Conservation (phyloP, 331 rosid genomes). For the Spiraea crenata region DNA sequence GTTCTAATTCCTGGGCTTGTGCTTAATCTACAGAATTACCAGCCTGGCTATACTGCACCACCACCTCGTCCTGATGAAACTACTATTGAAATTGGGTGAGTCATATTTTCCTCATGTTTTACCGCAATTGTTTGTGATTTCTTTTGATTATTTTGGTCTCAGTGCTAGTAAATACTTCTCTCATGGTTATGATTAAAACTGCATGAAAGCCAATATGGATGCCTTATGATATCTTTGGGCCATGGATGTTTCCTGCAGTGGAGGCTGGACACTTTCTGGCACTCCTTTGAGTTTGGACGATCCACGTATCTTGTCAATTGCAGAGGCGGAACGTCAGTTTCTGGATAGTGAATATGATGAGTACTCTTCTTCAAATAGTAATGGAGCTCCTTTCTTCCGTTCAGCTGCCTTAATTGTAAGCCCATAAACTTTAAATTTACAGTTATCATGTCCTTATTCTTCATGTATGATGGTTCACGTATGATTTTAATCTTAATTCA, state of each 20-base stretch:
- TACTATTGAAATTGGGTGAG: constrained; percentile 85
- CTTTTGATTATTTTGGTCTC: constrained; percentile 9
- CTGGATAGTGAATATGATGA: constrained; percentile 93
- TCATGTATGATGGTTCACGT: not conserved
- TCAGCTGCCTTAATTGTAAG: constrained; percentile 93
- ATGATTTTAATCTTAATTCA: constrained; percentile 13
- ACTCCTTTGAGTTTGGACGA: constrained; percentile 89
- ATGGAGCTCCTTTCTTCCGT: constrained; percentile 93
- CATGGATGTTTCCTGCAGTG: constrained; percentile 47
- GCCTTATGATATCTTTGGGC: constrained; percentile 16
- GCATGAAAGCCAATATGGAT: constrained; percentile 4
- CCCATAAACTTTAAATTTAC: constrained; percentile 2
- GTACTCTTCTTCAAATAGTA: constrained; percentile 73
- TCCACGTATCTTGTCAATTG: constrained; percentile 89
- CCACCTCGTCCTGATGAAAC: constrained; percentile 91
- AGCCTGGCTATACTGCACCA: constrained; percentile 83
- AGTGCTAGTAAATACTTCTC: not conserved
- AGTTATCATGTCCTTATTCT: not conserved
- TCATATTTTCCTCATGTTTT: not conserved
- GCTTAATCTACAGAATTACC: constrained; percentile 60
- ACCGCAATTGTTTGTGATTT: not conserved
- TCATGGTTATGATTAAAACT: not conserved
- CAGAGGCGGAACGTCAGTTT: constrained; percentile 88
- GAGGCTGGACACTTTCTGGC: constrained; percentile 97
- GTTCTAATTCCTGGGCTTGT: constrained; percentile 12